Percentiles rank a stretch among this genome's conserved stretches.
Evolutionary conservation across 2,329 filamentous ascomycete species (phyloP).

Genomic region (Ceratocystis lukuohia): DNA sequence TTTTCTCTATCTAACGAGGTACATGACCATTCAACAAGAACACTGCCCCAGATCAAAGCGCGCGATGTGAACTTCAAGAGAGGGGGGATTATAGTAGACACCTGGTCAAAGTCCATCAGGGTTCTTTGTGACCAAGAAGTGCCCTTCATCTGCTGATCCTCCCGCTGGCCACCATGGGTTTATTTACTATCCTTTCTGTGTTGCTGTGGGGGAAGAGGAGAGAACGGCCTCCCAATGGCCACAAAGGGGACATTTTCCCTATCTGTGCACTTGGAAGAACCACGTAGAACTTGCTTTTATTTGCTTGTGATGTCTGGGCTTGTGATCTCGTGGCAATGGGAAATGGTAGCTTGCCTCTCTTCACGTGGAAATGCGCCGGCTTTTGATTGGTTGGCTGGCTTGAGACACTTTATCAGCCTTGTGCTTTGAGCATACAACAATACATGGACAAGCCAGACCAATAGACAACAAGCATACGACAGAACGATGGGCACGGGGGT

Average conservation of each 20-base stretch:
- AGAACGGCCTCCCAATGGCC: neutral
- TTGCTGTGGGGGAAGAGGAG: neutral
- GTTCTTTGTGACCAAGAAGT: neutral
- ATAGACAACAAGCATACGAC: neutral
- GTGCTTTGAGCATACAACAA: neutral
- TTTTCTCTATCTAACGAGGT: neutral
- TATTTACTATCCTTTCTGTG: neutral
- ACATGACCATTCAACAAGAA: neutral
- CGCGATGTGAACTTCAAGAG: neutral
- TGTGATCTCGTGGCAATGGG: neutral
- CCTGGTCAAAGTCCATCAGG: neutral
- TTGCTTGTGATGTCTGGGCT: neutral
- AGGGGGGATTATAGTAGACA: neutral
- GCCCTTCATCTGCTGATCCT: slow-evolving; percentile 1
- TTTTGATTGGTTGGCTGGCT: neutral
- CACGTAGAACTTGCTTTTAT: neutral
- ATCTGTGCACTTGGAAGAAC: neutral
- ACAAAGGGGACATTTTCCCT: neutral
- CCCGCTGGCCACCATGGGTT: neutral
- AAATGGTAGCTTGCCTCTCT: neutral
- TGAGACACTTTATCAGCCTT: neutral
- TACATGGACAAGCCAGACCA: neutral
- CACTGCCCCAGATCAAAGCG: slow-evolving; percentile 1
- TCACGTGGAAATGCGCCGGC: neutral
- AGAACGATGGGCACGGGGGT: neutral